A percentile compares a stretch with the other conserved stretches of the same genome.
These are phyloP conservation scores for Leishmania amazonensis DNA, from an alignment of 208 protist species.

Conservation along the genomic window DNA sequence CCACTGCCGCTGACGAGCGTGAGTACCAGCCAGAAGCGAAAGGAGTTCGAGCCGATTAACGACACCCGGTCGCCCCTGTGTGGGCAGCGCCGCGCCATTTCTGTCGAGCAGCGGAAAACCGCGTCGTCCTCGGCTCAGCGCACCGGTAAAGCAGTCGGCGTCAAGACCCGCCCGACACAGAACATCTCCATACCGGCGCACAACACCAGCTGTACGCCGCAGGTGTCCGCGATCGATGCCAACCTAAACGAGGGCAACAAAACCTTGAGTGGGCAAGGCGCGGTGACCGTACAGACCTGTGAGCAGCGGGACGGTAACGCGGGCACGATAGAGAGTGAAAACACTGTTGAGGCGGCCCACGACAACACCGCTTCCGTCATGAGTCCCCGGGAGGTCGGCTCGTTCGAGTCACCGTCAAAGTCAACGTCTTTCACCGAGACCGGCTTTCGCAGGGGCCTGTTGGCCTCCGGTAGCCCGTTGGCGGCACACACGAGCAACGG, in stretches of 20 bases:
- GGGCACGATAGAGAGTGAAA: too few species aligned
- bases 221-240: background rate
- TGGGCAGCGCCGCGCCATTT: background rate
- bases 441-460: background rate
- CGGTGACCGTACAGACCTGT: too few species aligned
- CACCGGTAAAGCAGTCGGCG: background rate
- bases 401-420: background rate
- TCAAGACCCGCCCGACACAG: background rate
- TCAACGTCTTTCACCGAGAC: background rate
- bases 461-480: background rate
- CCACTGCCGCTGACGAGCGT: background rate
- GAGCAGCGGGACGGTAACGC: background rate
- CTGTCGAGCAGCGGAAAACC: background rate
- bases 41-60: slow-evolving; percentile 13
- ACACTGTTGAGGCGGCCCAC: too few species aligned
- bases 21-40: background rate
- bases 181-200: background rate
- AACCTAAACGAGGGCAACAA: too few species aligned
- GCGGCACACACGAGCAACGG: background rate
- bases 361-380: background rate
- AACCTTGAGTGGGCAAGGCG: background rate
- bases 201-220: background rate
- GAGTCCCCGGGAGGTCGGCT: background rate
- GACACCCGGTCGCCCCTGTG: background rate
- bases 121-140: background rate